A percentile compares a stretch with the other conserved stretches of the same genome.
These are phyloP conservation scores for Drosera capensis DNA, from an alignment of 148 eudicot genomes.

Conservation along the genomic window DNA sequence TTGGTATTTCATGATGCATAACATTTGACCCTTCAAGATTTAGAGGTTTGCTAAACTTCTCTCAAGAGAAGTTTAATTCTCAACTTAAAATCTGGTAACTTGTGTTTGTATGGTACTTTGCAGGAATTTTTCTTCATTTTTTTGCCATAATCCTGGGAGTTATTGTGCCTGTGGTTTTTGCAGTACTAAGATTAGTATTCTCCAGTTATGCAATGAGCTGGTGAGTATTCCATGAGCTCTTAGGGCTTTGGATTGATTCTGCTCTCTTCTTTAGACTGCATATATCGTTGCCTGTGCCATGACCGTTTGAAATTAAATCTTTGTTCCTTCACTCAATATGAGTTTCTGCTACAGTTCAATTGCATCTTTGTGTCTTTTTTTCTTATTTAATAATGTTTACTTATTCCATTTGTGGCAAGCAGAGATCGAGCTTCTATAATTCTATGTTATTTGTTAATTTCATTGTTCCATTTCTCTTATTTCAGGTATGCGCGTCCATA, in stretches of 20 bases:
- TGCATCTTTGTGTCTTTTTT: too few species aligned
- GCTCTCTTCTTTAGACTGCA: too few species aligned
- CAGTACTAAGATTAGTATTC: conserved; percentile 53
- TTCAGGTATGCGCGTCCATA: conserved; percentile 83
- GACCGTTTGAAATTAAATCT: too few species aligned
- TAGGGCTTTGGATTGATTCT: conserved; percentile 1
- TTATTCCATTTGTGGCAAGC: too few species aligned
- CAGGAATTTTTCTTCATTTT: conserved; percentile 62
- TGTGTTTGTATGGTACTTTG: conserved; percentile 7
- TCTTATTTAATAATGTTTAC: too few species aligned
- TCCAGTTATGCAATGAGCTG: conserved; percentile 69
- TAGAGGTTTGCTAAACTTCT: background rate
- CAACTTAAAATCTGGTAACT: too few species aligned
- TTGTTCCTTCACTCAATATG: too few species aligned
- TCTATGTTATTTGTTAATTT: background rate
- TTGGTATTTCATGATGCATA: background rate
- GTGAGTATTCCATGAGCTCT: conserved; percentile 21
- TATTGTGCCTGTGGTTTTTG: conserved; percentile 45
- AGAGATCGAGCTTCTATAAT: too few species aligned
- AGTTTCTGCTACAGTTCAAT: too few species aligned
- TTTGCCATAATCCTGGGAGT: conserved; percentile 46
- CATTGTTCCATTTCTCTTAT: background rate
- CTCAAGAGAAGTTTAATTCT: too few species aligned
- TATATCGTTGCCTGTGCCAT: too few species aligned
- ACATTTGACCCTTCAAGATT: background rate